These are phyloP conservation scores for Polytrichum formosum DNA, from an alignment of 225 moss, liverwort and hornwort species.

Conservation along the genomic window DNA sequence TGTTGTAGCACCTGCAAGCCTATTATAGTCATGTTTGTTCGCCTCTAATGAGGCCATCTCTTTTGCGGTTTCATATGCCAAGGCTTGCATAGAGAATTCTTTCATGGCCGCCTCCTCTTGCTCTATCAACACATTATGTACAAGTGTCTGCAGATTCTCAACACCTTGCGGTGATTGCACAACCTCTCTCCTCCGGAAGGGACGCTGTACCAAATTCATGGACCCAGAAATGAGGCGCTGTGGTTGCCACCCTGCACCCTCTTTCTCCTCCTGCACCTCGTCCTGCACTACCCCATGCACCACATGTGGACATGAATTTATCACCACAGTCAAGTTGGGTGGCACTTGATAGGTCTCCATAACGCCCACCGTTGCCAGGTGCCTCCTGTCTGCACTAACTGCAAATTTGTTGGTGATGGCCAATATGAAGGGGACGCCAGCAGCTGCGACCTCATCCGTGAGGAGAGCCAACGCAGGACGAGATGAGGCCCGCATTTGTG, in stretches of 20 bases:
- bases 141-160: constrained; percentile 71
- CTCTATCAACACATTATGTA: constrained; percentile 65
- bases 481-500: constrained; percentile 61
- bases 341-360: constrained; percentile 86
- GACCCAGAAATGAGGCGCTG: constrained; percentile 77
- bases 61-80: constrained; percentile 82
- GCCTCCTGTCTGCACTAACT: constrained; percentile 91
- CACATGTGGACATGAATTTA: constrained; percentile 89
- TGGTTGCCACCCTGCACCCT: constrained; percentile 62
- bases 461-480: constrained; percentile 83
- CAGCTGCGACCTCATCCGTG: constrained; percentile 70
- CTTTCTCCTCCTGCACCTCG: constrained; percentile 36
- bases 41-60: constrained; percentile 61
- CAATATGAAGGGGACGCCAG: constrained; percentile 77
- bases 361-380: constrained; percentile 70
- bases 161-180: constrained; percentile 81
- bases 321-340: constrained; percentile 56
- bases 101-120: constrained; percentile 73
- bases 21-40: constrained; percentile 37
- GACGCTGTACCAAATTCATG: constrained; percentile 80
- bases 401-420: constrained; percentile 98
- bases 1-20: constrained; percentile 65
- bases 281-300: constrained; percentile 70
- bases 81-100: constrained; percentile 79
- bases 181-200: constrained; percentile 75